A percentile compares a stretch with the other conserved stretches of the same genome.
phyloP scores from a whole-genome alignment of 2,329 filamentous ascomycete species.

The Microdochium paspali region DNA sequence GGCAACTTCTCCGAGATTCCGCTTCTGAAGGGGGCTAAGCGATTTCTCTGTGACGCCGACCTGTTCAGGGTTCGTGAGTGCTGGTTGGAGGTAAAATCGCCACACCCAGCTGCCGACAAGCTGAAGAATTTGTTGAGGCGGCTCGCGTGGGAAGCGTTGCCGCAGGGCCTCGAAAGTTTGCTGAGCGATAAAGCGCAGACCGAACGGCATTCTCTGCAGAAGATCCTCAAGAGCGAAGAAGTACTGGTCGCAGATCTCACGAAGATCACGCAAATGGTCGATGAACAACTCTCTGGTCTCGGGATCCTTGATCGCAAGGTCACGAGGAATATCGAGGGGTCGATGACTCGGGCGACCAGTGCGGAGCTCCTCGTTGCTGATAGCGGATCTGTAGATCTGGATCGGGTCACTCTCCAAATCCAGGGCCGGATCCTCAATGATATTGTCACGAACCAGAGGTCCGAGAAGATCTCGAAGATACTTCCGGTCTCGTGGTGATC shows the following conservation, averaged over 20 bases:
- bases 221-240: constrained; percentile 74
- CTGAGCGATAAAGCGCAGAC: constrained; percentile 77
- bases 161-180: constrained; percentile 76
- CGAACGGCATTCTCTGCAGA: constrained; percentile 83
- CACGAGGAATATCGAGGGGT: constrained; percentile 75
- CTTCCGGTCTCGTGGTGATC: constrained; percentile 85
- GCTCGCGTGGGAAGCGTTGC: constrained; percentile 70
- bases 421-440: constrained; percentile 82
- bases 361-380: constrained; percentile 94
- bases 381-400: constrained; percentile 90
- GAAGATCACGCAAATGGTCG: constrained; percentile 83
- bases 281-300: constrained; percentile 92
- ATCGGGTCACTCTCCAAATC: constrained; percentile 95
- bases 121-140: constrained; percentile 69
- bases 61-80: constrained; percentile 80
- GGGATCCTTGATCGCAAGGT: constrained; percentile 89
- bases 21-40: constrained; percentile 83
- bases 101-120: constrained; percentile 86
- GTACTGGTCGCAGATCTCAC: constrained; percentile 91
- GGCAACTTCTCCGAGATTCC: constrained; percentile 80
- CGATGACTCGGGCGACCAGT: constrained; percentile 78
- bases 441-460: constrained; percentile 78
- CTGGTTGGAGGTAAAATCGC: constrained; percentile 88
- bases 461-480: constrained; percentile 83
- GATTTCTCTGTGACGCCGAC: constrained; percentile 87